phyloP scores from a whole-genome alignment of 257 asterid species.

The Fraxinus quadrangulata region DNA sequence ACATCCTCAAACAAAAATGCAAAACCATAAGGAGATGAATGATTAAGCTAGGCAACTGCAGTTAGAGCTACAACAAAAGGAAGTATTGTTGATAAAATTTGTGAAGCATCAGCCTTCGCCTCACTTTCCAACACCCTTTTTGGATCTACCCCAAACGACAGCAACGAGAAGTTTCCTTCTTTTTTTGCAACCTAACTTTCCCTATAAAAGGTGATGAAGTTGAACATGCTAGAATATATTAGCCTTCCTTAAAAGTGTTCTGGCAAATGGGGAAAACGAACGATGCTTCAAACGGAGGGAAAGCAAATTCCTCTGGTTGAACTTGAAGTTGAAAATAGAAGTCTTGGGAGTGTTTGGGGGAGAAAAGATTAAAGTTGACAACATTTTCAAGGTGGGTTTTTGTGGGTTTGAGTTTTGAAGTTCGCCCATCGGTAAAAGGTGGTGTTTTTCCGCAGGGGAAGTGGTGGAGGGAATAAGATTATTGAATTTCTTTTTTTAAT shows the following conservation, averaged over 20 bases:
- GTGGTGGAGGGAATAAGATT: slow-evolving; percentile 26
- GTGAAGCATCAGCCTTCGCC: slow-evolving; percentile 57
- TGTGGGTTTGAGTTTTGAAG: background rate
- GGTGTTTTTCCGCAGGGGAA: slow-evolving; percentile 42
- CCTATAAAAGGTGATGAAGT: slow-evolving; percentile 72
- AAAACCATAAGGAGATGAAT: background rate
- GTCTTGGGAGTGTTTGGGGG: slow-evolving; percentile 32
- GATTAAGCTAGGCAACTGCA: slow-evolving; percentile 81
- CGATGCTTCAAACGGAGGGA: too few relatives aligned
- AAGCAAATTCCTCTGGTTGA: background rate
- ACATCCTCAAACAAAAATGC: too few relatives aligned
- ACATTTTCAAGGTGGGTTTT: slow-evolving; percentile 30
- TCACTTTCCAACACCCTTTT: slow-evolving; percentile 40
- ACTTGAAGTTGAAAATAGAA: slow-evolving; percentile 18
- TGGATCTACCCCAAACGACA: slow-evolving; percentile 64
- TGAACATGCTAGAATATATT: slow-evolving; percentile 54
- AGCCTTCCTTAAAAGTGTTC: slow-evolving; percentile 20
- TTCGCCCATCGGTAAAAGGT: slow-evolving; percentile 33
- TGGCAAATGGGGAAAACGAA: slow-evolving; percentile 22
- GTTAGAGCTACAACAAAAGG: slow-evolving; percentile 91
- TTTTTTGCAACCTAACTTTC: slow-evolving; percentile 76
- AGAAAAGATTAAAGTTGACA: slow-evolving; percentile 34
- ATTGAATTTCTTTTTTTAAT: background rate
- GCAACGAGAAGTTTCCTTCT: slow-evolving; percentile 70
- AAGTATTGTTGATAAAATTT: slow-evolving; percentile 70